Evolutionary conservation across 1,284 basidiomycete genomes (phyloP).

Genomic region (Marasmius tenuissimus): DNA sequence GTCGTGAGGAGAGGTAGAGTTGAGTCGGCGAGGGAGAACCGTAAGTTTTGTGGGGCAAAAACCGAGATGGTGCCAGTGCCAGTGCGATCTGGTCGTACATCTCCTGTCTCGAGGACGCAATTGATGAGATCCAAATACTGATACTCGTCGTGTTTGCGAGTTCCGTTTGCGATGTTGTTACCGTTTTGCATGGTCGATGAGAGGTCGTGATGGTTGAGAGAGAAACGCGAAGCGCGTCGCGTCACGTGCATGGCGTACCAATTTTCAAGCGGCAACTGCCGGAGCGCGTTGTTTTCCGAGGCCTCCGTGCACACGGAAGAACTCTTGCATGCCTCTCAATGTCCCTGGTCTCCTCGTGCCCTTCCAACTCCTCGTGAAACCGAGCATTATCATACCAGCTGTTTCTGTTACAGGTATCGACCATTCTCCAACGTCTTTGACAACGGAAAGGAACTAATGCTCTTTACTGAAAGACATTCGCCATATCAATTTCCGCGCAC

Average conservation of each 20-base stretch:
- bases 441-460: slow-evolving; percentile 15
- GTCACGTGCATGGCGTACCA: background rate
- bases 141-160: slow-evolving; percentile 66
- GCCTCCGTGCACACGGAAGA: background rate
- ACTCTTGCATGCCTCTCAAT: slow-evolving; percentile 65
- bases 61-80: slow-evolving; percentile 90
- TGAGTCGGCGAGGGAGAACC: slow-evolving; percentile 78
- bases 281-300: background rate
- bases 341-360: slow-evolving; percentile 76
- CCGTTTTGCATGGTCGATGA: slow-evolving; percentile 2
- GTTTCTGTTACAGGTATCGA: slow-evolving; percentile 70
- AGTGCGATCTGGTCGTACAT: slow-evolving; percentile 82
- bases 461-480: slow-evolving; percentile 73
- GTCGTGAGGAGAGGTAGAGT: slow-evolving; percentile 91
- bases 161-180: background rate
- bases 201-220: background rate
- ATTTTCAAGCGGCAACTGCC: background rate
- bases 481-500: slow-evolving; percentile 80
- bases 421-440: background rate
- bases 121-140: slow-evolving; percentile 86
- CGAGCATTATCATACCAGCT: slow-evolving; percentile 73
- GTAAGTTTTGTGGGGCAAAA: slow-evolving; percentile 86
- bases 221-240: background rate
- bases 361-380: slow-evolving; percentile 72
- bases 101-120: slow-evolving; percentile 74